Base-by-base conservation (phyloP, 495 filamentous ascomycete genomes). In the Daldinia vernicosa region DNA sequence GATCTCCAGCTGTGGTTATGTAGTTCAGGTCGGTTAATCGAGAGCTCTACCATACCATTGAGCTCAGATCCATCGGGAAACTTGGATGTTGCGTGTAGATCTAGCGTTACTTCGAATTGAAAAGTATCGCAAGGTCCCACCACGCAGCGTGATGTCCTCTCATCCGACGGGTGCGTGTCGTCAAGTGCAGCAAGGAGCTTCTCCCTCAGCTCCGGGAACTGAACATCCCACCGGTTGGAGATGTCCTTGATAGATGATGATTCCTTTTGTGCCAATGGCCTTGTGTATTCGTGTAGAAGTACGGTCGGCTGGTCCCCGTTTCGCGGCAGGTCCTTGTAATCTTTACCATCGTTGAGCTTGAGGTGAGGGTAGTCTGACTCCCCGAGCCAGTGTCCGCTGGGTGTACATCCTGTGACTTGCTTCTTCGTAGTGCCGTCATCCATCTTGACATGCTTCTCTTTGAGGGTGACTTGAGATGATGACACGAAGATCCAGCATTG, bases 1-100 rank as follows among this genome's bases (percentile, higher is more conserved):
- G 83, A 81, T 71, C 80, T 77, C 84, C 84, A 88, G n/a, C 73
- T 79, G 58, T 83, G 82, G 60, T 74, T 79, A 27, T 81, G 77
- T 30, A 83, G 73, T 17, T 79, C 77, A 39, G 75, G 75, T 56
- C 80, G 72, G 64, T 83, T 83, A 43, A 87, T 79, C 26, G 77
- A 80, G 19, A 87, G 74, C 63, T 87, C 82, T 24, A 84, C 78
- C 59, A 81, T 80, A 26, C 81, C 81, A 62, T 81, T 83, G 58
- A 88, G 78, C 22, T 84, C 81, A 28, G 84, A 83, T 4, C 80
- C 79, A 33, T 78, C 71, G 8, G 83, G 83, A 66, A 85, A 84
- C 37, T 80, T 77, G 24, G 78, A 75, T 12, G 81, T 79, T 11
- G 80, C 77, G 62, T 82, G 81, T 6, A 86, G 60, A 50, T 84